Base-by-base conservation (phyloP, 495 filamentous ascomycete species). In the Achaetomiella virescens region DNA sequence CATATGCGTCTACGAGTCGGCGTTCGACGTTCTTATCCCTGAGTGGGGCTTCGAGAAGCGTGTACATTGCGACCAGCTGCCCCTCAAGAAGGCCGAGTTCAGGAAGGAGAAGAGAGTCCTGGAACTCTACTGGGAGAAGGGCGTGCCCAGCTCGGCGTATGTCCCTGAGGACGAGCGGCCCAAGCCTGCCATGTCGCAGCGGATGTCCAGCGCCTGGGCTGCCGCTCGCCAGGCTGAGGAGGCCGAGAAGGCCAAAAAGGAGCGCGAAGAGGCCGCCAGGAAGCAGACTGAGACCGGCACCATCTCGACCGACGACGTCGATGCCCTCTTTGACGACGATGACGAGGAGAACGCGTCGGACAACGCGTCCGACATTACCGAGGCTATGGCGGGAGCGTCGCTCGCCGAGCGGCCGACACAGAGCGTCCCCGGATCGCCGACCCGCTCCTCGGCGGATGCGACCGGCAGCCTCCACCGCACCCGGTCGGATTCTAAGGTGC, bases 91-190 rank as follows among this genome's bases (percentile, higher is more conserved):
- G 78, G 93, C 93, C 18, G 93, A 98, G 69, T 98, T 90, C 70
- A 84, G 95, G 68, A 98, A 97, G 80, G 89, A 92, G 62, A 86
- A 89, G 70, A 84, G 93, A 54, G 81, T 97, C 27, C 76, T 98
- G 47, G 93, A 98, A 71, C 81, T 98, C 6, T 97, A 96, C 76
- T 98, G 93, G 93, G 93, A 98, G 83, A 98, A 97, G 80, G 93
- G 93, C 52, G 89, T 97, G 24, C 91, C 92, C 22, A 97, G 92
- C 21, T 96, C 91, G 24, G 88, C 91, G 14, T 98, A 96, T 61
- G 86, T 97, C 54, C 95, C 93, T 7, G 93, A 98, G 65, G 93
- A 98, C 69, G 93, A 98, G 71, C 86, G 91, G 42, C 91, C 92
- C 35, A 91, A 91, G 77, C 84, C 88, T 21, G 81, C 77, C 51